Conservation (phyloP, 2,329 filamentous ascomycete species). For the Fusarium oligoseptatum region DNA sequence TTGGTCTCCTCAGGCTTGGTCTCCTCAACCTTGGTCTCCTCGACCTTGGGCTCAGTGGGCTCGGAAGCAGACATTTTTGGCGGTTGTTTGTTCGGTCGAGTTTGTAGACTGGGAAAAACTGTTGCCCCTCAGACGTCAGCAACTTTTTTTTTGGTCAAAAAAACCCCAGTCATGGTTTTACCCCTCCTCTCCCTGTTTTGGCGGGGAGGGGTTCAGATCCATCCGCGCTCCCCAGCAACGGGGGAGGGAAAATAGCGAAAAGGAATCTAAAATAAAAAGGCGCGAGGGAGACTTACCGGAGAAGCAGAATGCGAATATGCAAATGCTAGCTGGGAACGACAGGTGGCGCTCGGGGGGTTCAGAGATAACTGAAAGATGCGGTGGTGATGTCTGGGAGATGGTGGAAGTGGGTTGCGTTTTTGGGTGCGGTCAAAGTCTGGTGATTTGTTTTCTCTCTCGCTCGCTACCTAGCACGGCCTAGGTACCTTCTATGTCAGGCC, state of each 20-base stretch:
- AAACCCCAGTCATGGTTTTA: conserved; percentile 38
- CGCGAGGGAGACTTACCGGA: conserved; percentile 34
- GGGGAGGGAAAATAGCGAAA: neutral
- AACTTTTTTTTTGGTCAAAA: conserved; percentile 25
- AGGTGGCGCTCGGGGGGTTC: conserved; percentile 18
- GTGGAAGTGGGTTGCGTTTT: conserved; percentile 36
- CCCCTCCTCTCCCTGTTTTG: conserved; percentile 32
- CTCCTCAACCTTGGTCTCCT: conserved; percentile 57
- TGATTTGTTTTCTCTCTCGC: conserved; percentile 43
- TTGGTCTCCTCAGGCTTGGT: conserved; percentile 49
- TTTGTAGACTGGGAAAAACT: conserved; percentile 11
- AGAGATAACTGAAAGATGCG: conserved; percentile 22
- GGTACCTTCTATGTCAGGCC: conserved; percentile 33
- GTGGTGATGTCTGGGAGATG: conserved; percentile 32
- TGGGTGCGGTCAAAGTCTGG: conserved; percentile 41
- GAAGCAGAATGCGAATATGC: conserved; percentile 32
- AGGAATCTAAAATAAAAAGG: neutral
- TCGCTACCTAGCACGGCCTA: neutral
- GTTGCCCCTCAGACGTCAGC: conserved; percentile 36
- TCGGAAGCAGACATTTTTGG: conserved; percentile 63
- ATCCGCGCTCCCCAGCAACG: conserved; percentile 24
- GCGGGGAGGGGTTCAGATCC: conserved; percentile 35
- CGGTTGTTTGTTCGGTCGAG: conserved; percentile 31
- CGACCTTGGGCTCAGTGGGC: conserved; percentile 68
- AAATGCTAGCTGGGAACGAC: conserved; percentile 17